phyloP scores from a whole-genome alignment of 2,329 filamentous ascomycete species.

The Verticillium isaacii region DNA sequence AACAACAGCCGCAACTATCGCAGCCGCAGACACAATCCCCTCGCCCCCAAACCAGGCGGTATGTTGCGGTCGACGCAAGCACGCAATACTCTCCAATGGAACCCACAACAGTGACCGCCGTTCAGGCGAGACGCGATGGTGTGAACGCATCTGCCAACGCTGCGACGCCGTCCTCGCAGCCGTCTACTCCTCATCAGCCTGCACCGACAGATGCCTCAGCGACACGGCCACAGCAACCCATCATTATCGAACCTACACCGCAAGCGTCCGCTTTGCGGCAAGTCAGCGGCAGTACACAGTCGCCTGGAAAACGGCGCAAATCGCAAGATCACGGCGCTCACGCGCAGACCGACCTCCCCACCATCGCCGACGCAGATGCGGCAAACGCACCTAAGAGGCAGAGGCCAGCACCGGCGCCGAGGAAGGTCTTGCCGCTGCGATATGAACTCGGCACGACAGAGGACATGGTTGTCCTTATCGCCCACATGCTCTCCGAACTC shows the following conservation, averaged over 20 bases:
- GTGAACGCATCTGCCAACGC: neutral
- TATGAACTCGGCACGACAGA: constrained; percentile 82
- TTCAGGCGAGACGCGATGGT: constrained; percentile 22
- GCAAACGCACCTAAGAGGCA: constrained; percentile 44
- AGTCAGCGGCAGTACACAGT: constrained; percentile 16
- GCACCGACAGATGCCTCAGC: neutral
- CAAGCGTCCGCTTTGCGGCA: constrained; percentile 3
- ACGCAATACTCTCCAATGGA: constrained; percentile 47
- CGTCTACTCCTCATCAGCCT: constrained; percentile 9
- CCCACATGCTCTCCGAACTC: constrained; percentile 92
- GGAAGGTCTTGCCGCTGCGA: constrained; percentile 60
- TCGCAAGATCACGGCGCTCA: constrained; percentile 29
- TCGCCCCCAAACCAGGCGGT: constrained; percentile 27
- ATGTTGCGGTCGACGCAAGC: constrained; percentile 42
- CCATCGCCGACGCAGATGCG: constrained; percentile 14
- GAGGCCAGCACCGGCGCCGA: constrained; percentile 42
- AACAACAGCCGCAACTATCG: constrained; percentile 2
- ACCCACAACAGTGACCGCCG: constrained; percentile 16
- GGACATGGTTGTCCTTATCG: constrained; percentile 85
- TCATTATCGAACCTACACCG: neutral
- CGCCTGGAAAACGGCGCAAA: constrained; percentile 38
- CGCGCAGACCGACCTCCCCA: neutral
- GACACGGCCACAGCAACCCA: neutral
- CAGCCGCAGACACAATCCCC: constrained; percentile 12
- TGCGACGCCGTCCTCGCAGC: constrained; percentile 1